Conservation (phyloP, 1,284 basidiomycete species). For the Anthracocystis walkeri region DNA sequence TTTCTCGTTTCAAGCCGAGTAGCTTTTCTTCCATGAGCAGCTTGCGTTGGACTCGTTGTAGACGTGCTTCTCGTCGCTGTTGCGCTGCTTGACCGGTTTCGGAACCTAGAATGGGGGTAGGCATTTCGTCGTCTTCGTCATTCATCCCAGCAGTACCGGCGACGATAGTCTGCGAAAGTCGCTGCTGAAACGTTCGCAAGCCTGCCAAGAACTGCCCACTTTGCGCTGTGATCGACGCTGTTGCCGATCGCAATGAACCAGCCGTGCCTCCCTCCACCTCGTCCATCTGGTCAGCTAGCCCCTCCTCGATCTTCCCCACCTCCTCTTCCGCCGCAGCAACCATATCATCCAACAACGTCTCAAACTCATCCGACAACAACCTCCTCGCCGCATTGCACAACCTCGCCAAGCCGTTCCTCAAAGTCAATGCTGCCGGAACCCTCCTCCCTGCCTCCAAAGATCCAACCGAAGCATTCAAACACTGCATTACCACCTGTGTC, state of each 20-base stretch:
- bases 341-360: conserved; percentile 46
- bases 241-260: conserved; percentile 16
- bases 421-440: conserved; percentile 20
- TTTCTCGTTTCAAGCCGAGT: conserved; percentile 46
- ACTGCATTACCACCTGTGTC: conserved; percentile 47
- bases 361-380: conserved; percentile 43
- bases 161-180: conserved; percentile 34
- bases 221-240: conserved; percentile 20
- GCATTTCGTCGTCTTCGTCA: conserved; percentile 20
- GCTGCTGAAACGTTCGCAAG: conserved; percentile 45
- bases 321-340: conserved; percentile 41
- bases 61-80: conserved; percentile 30
- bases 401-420: conserved; percentile 30
- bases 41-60: conserved; percentile 40
- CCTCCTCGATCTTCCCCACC: conserved; percentile 26
- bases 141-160: conserved; percentile 27
- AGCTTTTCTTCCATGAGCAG: conserved; percentile 51
- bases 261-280: background rate
- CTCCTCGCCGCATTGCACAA: conserved; percentile 43
- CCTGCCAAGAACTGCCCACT: conserved; percentile 34
- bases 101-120: background rate
- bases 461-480: conserved; percentile 37
- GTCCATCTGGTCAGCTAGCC: conserved; percentile 8
- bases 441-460: conserved; percentile 20
- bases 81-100: conserved; percentile 14